Base-by-base conservation (phyloP, 2,329 filamentous ascomycete genomes). In the Fusarium udum region DNA sequence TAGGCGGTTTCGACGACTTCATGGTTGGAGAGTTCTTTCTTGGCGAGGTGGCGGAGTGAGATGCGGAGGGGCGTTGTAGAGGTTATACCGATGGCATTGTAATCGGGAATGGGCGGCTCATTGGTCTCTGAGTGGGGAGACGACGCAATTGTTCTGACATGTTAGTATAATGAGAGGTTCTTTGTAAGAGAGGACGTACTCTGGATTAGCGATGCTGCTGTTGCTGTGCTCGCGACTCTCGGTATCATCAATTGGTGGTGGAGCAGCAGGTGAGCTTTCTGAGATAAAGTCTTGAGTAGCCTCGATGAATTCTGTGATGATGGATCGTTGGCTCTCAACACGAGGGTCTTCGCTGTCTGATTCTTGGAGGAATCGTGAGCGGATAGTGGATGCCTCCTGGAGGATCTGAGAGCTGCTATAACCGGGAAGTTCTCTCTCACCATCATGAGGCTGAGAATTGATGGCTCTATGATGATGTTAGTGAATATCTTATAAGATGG, bases 361-460 rank as follows among this genome's bases (percentile, higher is more conserved):
- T 15, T 75, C 72, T 2, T 69, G 60, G 11, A 53, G 36, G 18
- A 79, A 60, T 10, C 70, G 66, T n/a, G 59, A 60, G 13, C 75
- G 75, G 18, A 79, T 52, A 14, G 53, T 68, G 14, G 72, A 53
- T n/a, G 67, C 68, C 34, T 77, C 76, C 32, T 78, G 74, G 2
- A 78, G 66, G 8, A 79, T 75, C 66, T 79, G 78, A 15, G 76
- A 76, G 66, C 72, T 77, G 62, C 72, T 74, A 36, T 79, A 79
- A 1, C 76, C 73, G 0, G 78, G 78, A 36, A 79, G 77, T 34
- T 77, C 75, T 43, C 63, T 45, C 24, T 68, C 55, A 22, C 49
- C 58, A 24, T 67, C 61, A 40, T 69, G 48, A 43, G 77, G 76
- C 51, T 72, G 71, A 51, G 73, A 68, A 53, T 77, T 78, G 65